Evolutionary conservation across 164 flowering plant genomes (phyloP), one percentile per base, ranked within the genome.

Genomic region (grape (Vitis vinifera)): DNA sequence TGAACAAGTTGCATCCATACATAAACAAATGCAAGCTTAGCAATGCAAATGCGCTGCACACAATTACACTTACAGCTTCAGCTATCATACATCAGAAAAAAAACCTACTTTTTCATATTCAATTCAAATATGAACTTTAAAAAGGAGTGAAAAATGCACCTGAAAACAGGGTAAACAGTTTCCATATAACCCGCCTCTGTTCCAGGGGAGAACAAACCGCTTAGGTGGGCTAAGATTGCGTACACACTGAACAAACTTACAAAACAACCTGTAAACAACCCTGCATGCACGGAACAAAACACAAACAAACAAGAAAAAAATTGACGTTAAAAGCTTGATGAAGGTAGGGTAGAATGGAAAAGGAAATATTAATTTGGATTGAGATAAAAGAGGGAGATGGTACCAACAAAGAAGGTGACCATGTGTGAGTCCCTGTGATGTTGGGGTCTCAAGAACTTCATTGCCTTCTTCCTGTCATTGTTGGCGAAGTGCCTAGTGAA

Each of bases 401-500:
- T 91, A 96, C 99, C 99, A 63, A 89, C 94, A 67, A 96, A 82
- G 76, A 96, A 96, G 69, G 98, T 88, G 78, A 89, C 76, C 88
- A 92, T 86, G 76, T 96, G 99, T 63, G 99, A 93, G 17, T 77
- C 93, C 78, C 86, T 93, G 55, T 79, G 69, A 59, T 76, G 90
- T 57, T 85, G 94, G 15, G 99, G 99, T 72, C 86, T 88, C 68
- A 96, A 81, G 75, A 85, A 96, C 74, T 92, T 91, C 98, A 96
- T 96, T 9, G 99, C 94, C 78, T 86, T 92, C 82, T 92, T 96
- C 80, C 97, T 84, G 86, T 96, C 97, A 67, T 80, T 84, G 90
- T 82, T 88, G 63, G 99, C 86, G 67, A 96, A 93, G 87, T 93
- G 92, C 92, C 89, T 83, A 72, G 94, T 92, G 93, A 96, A 93